Base-by-base conservation (phyloP, 2,329 filamentous ascomycete species). In the Dactylonectria estremocensis region DNA sequence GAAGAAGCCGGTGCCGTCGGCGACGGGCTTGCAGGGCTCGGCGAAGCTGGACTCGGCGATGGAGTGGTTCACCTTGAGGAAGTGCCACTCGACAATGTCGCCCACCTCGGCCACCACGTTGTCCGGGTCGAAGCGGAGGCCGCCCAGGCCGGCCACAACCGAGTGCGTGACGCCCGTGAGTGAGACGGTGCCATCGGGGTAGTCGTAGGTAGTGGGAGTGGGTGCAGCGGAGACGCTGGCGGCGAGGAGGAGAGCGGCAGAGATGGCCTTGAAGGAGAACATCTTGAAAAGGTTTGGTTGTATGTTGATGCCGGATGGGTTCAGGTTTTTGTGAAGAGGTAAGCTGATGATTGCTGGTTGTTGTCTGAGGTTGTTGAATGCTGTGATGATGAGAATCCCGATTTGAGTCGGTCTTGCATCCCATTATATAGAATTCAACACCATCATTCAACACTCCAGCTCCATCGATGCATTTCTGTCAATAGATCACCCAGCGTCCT, bases 21-120 rank as follows among this genome's bases (percentile, higher is more conserved):
- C 74, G 11, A 82, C 76, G 2, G 84, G 84, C 63, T 76, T 14
- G 78, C 85, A 87, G 22, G 83, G 83, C 50, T 79, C 70, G 59
- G 68, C 80, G 67, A 85, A 85, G 74, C 74, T 79, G 43, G 82
- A 83, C 75, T 84, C 78, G 2, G 73, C 81, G 48, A 89, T 80
- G 18, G 83, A 83, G 82, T 89, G 87, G 79, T 85, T 87, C 65
- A 71, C 75, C 9, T 87, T 83, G 69, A 83, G 84, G 81, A 86
- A 89, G 74, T 86, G 84, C 80, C 85, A 90, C 79, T 89, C 86
- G 64, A 90, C 76, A 4, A 85, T 69, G 67, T 88, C 85, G 66
- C 87, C 87, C 8, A 83, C 64, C 11, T 80, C 76, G 18, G 87
- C 88, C 3, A 81, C 82, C 46, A 88, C 79, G 69, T 82, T 84